Evolutionary conservation across 1,284 basidiomycete species (phyloP).

Genomic region (Porphyrellus sp.): DNA sequence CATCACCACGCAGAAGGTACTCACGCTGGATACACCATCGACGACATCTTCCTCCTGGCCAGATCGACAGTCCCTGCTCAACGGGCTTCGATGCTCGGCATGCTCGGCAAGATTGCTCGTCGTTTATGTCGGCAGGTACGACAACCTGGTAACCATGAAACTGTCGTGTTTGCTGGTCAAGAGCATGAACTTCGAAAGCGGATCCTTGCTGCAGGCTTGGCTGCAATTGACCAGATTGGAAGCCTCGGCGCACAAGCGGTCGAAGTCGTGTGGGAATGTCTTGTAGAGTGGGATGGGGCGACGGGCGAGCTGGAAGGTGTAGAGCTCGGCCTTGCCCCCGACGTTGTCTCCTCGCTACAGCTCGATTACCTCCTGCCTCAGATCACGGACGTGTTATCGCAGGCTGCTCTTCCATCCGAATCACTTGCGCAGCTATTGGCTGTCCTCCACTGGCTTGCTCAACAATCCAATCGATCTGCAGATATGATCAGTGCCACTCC

Average conservation of each 20-base stretch:
- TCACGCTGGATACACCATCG: slow-evolving; percentile 84
- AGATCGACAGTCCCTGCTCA: slow-evolving; percentile 84
- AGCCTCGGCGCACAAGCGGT: slow-evolving; percentile 64
- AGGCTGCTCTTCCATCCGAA: slow-evolving; percentile 45
- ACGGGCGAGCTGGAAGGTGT: slow-evolving; percentile 44
- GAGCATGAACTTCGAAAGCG: slow-evolving; percentile 46
- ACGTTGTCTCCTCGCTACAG: slow-evolving; percentile 46
- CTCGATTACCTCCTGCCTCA: slow-evolving; percentile 56
- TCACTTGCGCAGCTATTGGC: slow-evolving; percentile 59
- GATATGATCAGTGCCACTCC: slow-evolving; percentile 51
- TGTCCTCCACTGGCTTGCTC: slow-evolving; percentile 60
- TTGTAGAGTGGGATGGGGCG: slow-evolving; percentile 57
- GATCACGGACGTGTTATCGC: slow-evolving; percentile 39
- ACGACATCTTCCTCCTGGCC: slow-evolving; percentile 81
- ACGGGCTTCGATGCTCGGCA: slow-evolving; percentile 75
- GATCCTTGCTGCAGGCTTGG: slow-evolving; percentile 62
- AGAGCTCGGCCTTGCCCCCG: slow-evolving; percentile 36
- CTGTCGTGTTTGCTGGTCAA: slow-evolving; percentile 46
- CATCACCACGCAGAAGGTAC: slow-evolving; percentile 85
- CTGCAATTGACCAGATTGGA: slow-evolving; percentile 64
- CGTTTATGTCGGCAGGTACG: slow-evolving; percentile 37
- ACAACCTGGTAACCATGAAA: slow-evolving; percentile 28
- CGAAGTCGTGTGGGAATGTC: slow-evolving; percentile 67
- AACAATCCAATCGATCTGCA: slow-evolving; percentile 54
- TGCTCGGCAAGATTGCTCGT: slow-evolving; percentile 61